Evolutionary conservation across 1,139 yeast species (phyloP).

Genomic region (Yamadazyma dendronema): DNA sequence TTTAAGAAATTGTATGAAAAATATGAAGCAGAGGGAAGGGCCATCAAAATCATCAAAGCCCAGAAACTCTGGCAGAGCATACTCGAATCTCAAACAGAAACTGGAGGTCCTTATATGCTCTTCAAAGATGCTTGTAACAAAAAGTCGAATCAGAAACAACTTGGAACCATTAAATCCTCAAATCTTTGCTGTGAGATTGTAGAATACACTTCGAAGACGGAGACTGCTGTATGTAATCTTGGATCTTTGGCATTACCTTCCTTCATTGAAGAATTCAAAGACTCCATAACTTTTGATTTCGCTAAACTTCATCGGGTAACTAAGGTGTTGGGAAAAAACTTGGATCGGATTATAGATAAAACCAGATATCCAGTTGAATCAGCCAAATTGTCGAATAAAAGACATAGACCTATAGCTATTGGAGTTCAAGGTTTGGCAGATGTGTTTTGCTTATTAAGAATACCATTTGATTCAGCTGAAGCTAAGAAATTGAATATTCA

Average conservation of each 20-base stretch:
- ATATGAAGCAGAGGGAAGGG: conserved; percentile 46
- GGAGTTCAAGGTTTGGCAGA: conserved; percentile 94
- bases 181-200: conserved; percentile 59
- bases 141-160: conserved; percentile 54
- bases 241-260: conserved; percentile 54
- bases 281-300: conserved; percentile 58
- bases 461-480: conserved; percentile 76
- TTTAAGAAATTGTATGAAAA: conserved; percentile 43
- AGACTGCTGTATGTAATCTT: conserved; percentile 57
- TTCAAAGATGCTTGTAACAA: conserved; percentile 56
- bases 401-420: conserved; percentile 81
- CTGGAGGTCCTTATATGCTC: conserved; percentile 59
- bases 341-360: conserved; percentile 75
- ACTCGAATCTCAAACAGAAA: conserved; percentile 55
- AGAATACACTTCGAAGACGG: conserved; percentile 53
- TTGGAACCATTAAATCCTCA: conserved; percentile 56
- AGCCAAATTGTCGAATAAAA: conserved; percentile 67
- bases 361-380: conserved; percentile 76
- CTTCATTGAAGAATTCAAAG: conserved; percentile 34
- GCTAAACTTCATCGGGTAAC: conserved; percentile 67
- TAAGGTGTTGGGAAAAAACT: conserved; percentile 71
- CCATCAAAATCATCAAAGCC: conserved; percentile 40
- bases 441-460: conserved; percentile 68
- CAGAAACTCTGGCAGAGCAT: conserved; percentile 55
- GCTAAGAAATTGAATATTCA: conserved; percentile 73